Base-by-base conservation (phyloP, 768 basidiomycete species). In the Coprinopsis strossmayeri region DNA sequence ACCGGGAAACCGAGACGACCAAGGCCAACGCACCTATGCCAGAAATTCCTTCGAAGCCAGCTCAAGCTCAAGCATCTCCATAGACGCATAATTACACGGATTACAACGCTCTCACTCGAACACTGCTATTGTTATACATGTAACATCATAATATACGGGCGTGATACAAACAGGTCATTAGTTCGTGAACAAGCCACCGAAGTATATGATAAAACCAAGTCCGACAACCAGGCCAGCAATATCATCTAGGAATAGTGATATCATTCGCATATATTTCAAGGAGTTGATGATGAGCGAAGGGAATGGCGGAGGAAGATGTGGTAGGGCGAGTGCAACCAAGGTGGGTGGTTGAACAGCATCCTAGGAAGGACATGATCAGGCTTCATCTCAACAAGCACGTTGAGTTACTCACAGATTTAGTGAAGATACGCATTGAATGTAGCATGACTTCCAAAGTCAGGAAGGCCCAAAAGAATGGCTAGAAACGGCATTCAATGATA, bases 391-490 rank as follows among this genome's bases (percentile, higher is more conserved):
- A n/a, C n/a, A n/a, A n/a, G n/a, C n/a, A 34, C 20, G 28, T 40
- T 28, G 25, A 3, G 28, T 9, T 11, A 59, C 85, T 59, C 59
- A 87, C 87, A 52, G 83, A 75, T 49, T 81, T 79, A 11, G 73
- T 75, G 59, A 87, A 81, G 64, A 91, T 78, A 46, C 81, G 79
- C 54, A 82, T 58, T 7, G 88, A 87, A 56, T 90, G 86, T 37
- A 91, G 59, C 17, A 73, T 72, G 20, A 90, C 69, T 55, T 90
- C 78, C 3, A 91, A 60, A 0, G 88, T 84, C 32, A 78, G 77
- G 51, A 91, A 90, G 5, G 78, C 82, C 85, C 85, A 89, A 61
- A 91, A 87, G 68, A 91, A 87, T 1, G 86, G 81, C 87, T 90
- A 53, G 15, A 34, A 30, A 17, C 35, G 15, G 40, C 17, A 25